Evolutionary conservation across 805 yeast genomes (phyloP), one percentile per base, ranked within the genome.

Genomic region (Starmera dryadoides): DNA sequence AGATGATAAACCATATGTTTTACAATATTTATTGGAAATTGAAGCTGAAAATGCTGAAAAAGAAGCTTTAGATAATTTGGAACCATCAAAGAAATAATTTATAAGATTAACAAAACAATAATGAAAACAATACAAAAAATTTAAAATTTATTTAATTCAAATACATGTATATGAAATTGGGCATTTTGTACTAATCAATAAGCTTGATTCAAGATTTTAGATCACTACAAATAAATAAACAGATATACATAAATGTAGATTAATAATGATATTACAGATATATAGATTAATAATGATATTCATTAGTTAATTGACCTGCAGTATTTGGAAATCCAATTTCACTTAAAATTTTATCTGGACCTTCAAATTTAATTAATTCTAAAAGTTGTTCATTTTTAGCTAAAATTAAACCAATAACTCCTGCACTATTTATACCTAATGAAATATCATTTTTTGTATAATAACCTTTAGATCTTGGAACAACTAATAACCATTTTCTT

Each of bases 21-120:
- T 85, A 43, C 97, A 96, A 52, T 85, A 84, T 71, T 70, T 93
- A 46, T 75, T 89, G 58, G 97, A 93, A 73, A 94, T 91, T 45
- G 98, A 93, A 72, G 86, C 86, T 55, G 97, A 86, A 66, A 82
- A 80, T 36, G 71, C 75, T 48, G 98, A 93, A 73, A 87, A 82
- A 69, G 80, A 74, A 46, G 93, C 82, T 59, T 79, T 93, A 59
- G 95, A 93, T 74, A 83, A 86, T 74, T 71, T 86, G 51, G 68
- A 55, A 41, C 66, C 70, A 42, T 42, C 54, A 37, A 51, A 48
- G 40, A 28, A 28, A 28, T 28, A 15, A 28, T 6, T 15, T 14
- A 7, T 21, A 14, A 28, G 14, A 28, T 6, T 6, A 14, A 28
- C 30, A 28, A 28, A 28, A 15, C 30, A 28, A 28, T 11, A 28